Evolutionary conservation across 148 eudicot species (phyloP), one percentile per base, ranked within the genome.

Genomic region (Amaranthus palmeri): DNA sequence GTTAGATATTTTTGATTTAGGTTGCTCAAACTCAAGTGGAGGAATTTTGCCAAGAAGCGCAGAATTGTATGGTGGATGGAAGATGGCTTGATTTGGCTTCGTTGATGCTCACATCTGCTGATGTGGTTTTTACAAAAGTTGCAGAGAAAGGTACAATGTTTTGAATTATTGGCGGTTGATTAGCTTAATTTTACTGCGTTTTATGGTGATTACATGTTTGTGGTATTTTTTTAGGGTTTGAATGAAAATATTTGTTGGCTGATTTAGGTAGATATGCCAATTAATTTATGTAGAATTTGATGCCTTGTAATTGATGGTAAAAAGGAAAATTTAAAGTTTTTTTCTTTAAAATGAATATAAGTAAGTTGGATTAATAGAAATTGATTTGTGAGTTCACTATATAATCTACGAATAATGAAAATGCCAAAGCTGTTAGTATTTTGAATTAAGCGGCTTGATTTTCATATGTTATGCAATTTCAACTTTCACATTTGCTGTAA

Each of bases 1-100:
- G 57, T 25, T 25, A 25, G 59, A 46, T 54, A 49, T 5, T 55
- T 63, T 67, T 69, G 79, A 62, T 25, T 25, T 25, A 95, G 98
- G 92, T 89, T 56, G 92, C 92, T 13, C 96, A 91, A 64, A 84
- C 84, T 45, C 81, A 91, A 65, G 93, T 90, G 46, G 82, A 65
- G 70, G 84, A 86, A 10, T 68, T 95, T 67, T 89, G 86, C 42
- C 44, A 79, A 74, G 97, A 95, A 83, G 97, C 99, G 3, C 87
- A 88, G 55, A 88, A 95, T 76, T 86, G 87, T 71, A 80, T 95
- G 76, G 81, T 81, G 67, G 60, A 51, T 12, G 88, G 82, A 11
- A 83, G 88, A 64, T 95, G 97, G 97, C 72, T 85, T 80, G 97
- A 92, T 80, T 84, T 95, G 85, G 88, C 89, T 2, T 86, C 93